Base-by-base conservation (phyloP, 2,329 filamentous ascomycete species). In the Fusarium sp. region DNA sequence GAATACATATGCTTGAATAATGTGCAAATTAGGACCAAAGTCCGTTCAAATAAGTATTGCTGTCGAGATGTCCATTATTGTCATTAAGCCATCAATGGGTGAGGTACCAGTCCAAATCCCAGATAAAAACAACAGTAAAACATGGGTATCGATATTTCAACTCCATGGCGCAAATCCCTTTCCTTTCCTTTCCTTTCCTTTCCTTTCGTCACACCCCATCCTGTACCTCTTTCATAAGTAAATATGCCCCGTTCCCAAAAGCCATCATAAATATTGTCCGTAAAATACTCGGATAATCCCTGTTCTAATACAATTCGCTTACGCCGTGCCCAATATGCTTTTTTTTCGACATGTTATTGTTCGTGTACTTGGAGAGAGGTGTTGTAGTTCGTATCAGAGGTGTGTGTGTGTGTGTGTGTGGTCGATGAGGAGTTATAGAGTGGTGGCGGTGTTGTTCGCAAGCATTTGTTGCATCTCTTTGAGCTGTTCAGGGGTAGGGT, bases 401-500 rank as follows among this genome's bases (percentile, higher is more conserved):
- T 40, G 40, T 33, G 37, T 33, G 40, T 36, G 40, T 65, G 15
- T 23, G 25, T 40, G 40, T 33, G 37, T 33, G 40, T 36, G n/a
- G 25, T 62, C 14, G 31, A 47, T 50, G 27, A 23, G 29, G 29
- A 31, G 40, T 70, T 70, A 75, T 51, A 73, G 27, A 42, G 51
- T 45, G 21, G 67, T 55, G 41, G 66, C 50, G 36, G 66, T 66
- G 60, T 63, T 74, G 50, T 69, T 74, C 49, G 78, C 75, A 61
- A 78, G 77, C 70, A 84, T 81, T 72, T 84, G 80, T 74, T 88
- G 84, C 84, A 91, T 86, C 75, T 85, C 82, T 76, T 86, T 82
- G 63, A 88, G 76, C 74, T 90, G 85, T 59, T 87, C 85, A 56
- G 86, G 83, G 4, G 85, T 88, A 5, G 90, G 87, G 75, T 93